Base-by-base conservation (phyloP, 1,284 basidiomycete genomes). In the Trichosporon asahii region DNA sequence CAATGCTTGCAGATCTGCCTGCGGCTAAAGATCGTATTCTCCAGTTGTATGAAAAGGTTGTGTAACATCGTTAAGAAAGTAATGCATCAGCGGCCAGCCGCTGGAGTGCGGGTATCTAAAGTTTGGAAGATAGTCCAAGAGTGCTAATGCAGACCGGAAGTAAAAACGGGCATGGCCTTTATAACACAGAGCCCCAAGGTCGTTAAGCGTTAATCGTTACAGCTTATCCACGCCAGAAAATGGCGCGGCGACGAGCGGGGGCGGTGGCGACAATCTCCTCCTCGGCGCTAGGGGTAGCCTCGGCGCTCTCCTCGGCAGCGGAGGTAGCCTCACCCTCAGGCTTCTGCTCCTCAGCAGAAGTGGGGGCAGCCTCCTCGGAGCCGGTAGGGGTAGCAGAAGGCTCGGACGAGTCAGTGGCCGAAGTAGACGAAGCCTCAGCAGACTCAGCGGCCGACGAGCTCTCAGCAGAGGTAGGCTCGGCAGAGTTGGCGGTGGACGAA, bases 1-100 rank as follows among this genome's bases (percentile, higher is more conserved):
- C 23, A 72, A 79, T 61, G 70, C 75, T 1, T 79, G 79, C 55
- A 73, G 79, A 33, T 72, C 79, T 0, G 77, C 78, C 3, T 82
- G 80, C 55, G 80, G 80, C 49, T 82, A 70, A 11, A 14, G 46
- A 12, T 21, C n/a, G 23, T 29, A 29, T 6, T 11, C 8, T 4
- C 25, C 27, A 14, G 25, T 29, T 31, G 57, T 31, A 31, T n/a
- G 29, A 18, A n/a, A 31, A 15, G n/a, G 57, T 61, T 61, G 57
- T 61, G 8, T 31, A 60, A 31, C 31, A n/a, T 60, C 61, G 25
- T 63, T 21, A 33, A 35, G 25, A 33, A 60, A 29, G 18, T 31
- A 61, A 63, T 63, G 61, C 29, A 35, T 63, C 23, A 63, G n/a
- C 61, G 49, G 23, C 49, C 49, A 53, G 49, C 49, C 49, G 49